A percentile compares a stretch with the other conserved stretches of the same genome.
Conservation (phyloP, 2,329 filamentous ascomycete genomes). For the Aspergillus fumigatus region DNA sequence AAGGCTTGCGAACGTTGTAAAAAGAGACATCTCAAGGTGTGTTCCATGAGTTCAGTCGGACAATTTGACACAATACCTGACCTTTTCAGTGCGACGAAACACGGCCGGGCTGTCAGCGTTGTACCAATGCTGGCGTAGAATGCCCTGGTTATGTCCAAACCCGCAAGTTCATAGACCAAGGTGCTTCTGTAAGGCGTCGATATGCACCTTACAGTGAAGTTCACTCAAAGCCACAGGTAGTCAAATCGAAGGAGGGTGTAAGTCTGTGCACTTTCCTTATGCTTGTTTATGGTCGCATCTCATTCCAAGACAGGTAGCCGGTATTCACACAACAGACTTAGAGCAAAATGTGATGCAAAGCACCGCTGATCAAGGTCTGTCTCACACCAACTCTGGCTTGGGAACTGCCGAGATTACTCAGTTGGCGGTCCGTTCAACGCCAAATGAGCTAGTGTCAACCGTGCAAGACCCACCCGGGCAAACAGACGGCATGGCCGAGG, state of each 20-base stretch:
- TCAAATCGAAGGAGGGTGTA: conserved; percentile 6
- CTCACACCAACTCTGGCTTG: neutral
- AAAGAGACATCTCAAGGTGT: conserved; percentile 37
- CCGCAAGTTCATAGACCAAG: conserved; percentile 42
- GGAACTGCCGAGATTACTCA: neutral
- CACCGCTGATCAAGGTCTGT: neutral
- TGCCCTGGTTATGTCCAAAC: conserved; percentile 42
- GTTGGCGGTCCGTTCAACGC: neutral
- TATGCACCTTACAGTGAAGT: conserved; percentile 36
- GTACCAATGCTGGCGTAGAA: conserved; percentile 32
- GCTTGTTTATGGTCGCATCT: neutral
- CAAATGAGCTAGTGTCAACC: neutral
- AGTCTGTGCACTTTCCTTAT: neutral
- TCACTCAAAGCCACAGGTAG: conserved; percentile 3
- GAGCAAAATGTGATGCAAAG: neutral
- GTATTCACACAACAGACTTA: neutral
- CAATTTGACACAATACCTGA: neutral
- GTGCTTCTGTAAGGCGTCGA: conserved; percentile 36
- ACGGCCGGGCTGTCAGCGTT: conserved; percentile 36
- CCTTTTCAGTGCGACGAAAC: conserved; percentile 36
- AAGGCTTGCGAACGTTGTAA: conserved; percentile 39
- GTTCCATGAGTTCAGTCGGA: neutral
- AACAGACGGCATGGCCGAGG: neutral
- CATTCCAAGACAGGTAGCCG: neutral
- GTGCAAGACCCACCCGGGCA: neutral